Evolutionary conservation across 768 basidiomycete species (phyloP).

Genomic region (Xerocomellus dryophilus): DNA sequence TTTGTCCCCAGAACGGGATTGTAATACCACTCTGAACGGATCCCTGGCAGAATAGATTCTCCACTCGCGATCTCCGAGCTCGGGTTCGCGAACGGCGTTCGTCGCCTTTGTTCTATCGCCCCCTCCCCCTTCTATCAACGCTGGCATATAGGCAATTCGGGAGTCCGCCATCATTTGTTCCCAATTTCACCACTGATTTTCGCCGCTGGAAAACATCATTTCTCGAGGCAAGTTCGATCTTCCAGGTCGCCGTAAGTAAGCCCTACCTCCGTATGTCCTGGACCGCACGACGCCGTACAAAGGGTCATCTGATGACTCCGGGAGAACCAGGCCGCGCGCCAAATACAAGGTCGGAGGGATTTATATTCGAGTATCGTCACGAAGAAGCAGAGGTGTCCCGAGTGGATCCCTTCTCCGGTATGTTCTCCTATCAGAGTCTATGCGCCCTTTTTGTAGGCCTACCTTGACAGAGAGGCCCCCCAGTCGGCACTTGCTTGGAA

Average conservation of each 20-base stretch:
- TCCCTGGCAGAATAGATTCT: background rate
- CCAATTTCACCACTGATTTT: background rate
- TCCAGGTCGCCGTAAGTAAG: background rate
- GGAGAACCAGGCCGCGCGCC: background rate
- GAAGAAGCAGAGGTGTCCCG: background rate
- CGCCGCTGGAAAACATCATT: background rate
- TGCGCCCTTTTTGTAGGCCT: background rate
- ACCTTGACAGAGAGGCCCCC: background rate
- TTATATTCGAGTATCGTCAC: constrained; percentile 9
- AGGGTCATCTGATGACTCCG: constrained; percentile 19
- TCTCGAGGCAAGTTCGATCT: constrained; percentile 1
- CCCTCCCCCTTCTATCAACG: background rate
- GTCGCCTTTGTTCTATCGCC: background rate
- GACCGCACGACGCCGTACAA: constrained; percentile 2
- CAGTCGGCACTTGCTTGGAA: constrained; percentile 70
- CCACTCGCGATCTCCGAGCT: background rate
- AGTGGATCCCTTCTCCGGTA: constrained; percentile 40
- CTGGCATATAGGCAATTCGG: background rate
- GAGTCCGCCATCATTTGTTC: background rate
- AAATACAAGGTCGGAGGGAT: background rate
- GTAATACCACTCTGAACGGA: background rate
- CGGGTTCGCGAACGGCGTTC: background rate
- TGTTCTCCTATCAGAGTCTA: constrained; percentile 71
- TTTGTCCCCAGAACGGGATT: background rate
- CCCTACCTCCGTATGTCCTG: constrained; percentile 3